Evolutionary conservation across 2,329 filamentous ascomycete genomes (phyloP), one percentile per base, ranked within the genome.

Genomic region (Botrytis byssoidea): DNA sequence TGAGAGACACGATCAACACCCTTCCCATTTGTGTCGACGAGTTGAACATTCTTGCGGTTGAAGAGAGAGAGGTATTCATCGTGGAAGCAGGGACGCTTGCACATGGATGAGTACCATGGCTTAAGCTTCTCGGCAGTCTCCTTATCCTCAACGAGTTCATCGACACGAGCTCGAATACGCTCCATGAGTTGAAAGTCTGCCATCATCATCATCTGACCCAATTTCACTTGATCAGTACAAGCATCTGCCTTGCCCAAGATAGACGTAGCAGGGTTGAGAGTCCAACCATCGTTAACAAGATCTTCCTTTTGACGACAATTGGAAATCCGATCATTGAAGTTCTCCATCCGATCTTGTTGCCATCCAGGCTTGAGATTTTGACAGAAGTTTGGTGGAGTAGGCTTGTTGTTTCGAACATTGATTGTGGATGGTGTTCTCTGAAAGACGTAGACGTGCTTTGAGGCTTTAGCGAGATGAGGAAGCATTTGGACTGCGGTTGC

Each of bases 381-480:
- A 68, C 74, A 74, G 22, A 73, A 74, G n/a, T 67, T 42, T 29
- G 75, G 72, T 2, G 85, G 83, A 4, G 89, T 83, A 0, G 83
- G 80, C 2, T 79, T 81, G 73, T 90, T 88, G 4, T 81, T 74
- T 25, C 88, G 85, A 5, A 88, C 87, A 3, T 88, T 83, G 9
- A 90, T 80, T 87, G 88, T 90, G 76, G 89, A 89, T 0, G 88
- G 87, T 0, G 87, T 87, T 32, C 88, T 82, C 78, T 90, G 88
- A 78, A 87, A 89, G 25, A 90, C 81, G 0, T 85, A 86, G 37
- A 90, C 79, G 22, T 84, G 82, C 3, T 84, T 82, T 9, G 85
- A 86, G 4, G 84, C 82, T 60, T 86, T 86, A 4, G 85, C 84
- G 48, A 90, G 83, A 73, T 89, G 87, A 1, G 88, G 88, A 46